phyloP scores from a whole-genome alignment of 371 early-diverging fungal genomes.

The Mortierella sp. region DNA sequence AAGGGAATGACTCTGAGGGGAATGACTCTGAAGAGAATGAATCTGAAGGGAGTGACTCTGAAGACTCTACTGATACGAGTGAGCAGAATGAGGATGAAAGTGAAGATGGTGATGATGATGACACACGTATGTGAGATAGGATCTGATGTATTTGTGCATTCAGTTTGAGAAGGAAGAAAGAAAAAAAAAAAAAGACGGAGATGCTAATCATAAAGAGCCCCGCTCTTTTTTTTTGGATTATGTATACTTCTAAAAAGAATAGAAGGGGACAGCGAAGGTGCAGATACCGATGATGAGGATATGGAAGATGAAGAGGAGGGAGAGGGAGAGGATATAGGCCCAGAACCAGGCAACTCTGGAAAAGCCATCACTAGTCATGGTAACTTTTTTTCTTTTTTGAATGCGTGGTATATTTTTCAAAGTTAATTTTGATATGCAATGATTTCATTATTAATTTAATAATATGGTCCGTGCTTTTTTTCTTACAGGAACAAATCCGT shows the following conservation, averaged over 20 bases:
- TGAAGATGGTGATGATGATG: neutral
- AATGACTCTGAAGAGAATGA: constrained; percentile 2
- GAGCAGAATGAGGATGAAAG: constrained; percentile 6
- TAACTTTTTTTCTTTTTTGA: constrained; percentile 9
- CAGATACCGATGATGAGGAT: neutral
- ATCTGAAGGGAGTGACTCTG: neutral
- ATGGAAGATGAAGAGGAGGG: neutral
- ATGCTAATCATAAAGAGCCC: neutral
- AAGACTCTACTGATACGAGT: constrained; percentile 1
- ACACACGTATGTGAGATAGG: neutral
- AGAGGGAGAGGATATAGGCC: neutral
- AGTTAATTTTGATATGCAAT: neutral
- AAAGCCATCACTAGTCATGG: constrained; percentile 8
- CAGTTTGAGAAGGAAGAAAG: neutral
- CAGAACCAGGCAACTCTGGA: constrained; percentile 6
- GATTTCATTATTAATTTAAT: neutral
- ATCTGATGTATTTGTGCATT: neutral
- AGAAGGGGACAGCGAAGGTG: constrained; percentile 1
- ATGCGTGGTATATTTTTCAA: neutral
- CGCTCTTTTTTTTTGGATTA: neutral
- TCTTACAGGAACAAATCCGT: neutral
- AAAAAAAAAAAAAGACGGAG: neutral
- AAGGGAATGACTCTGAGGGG: constrained; percentile 1
- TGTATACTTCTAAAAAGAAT: constrained; percentile 4
- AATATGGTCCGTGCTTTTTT: neutral